Conservation (phyloP, 2,329 filamentous ascomycete genomes). For the Colletotrichum tamarilloi region DNA sequence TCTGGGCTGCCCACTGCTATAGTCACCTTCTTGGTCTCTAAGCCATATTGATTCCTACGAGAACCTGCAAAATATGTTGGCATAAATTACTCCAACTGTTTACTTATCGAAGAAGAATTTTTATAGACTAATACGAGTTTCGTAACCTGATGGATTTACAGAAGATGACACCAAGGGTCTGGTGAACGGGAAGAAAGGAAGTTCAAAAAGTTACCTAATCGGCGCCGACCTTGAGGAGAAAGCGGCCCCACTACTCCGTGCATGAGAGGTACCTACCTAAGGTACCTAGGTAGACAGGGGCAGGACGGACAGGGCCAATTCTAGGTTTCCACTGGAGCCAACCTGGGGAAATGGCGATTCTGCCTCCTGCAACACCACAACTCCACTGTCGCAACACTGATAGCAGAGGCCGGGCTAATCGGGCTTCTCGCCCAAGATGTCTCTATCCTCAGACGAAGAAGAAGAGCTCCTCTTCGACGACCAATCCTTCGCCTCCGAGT, state of each 20-base stretch:
- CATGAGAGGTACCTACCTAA: background rate
- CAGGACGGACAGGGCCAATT: slow-evolving; percentile 4
- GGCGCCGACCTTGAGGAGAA: background rate
- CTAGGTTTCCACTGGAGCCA: background rate
- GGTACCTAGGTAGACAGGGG: background rate
- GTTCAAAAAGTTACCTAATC: background rate
- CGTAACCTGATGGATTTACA: too few relatives aligned
- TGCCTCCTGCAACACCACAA: background rate
- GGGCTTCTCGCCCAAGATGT: slow-evolving; percentile 30
- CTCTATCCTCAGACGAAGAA: slow-evolving; percentile 36
- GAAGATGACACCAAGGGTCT: background rate
- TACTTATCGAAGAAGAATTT: too few relatives aligned
- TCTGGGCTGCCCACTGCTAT: too few relatives aligned
- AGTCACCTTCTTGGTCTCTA: too few relatives aligned
- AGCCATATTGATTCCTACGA: too few relatives aligned
- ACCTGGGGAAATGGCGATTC: slow-evolving; percentile 7
- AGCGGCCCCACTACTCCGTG: slow-evolving; percentile 20
- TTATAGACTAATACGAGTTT: background rate
- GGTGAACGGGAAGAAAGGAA: background rate
- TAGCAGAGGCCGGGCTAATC: slow-evolving; percentile 9
- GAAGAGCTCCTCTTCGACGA: slow-evolving; percentile 31
- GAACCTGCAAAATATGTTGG: too few relatives aligned
- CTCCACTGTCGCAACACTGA: background rate
- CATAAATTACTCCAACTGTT: too few relatives aligned
- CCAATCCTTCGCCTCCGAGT: slow-evolving; percentile 28